Percentiles rank a stretch among this genome's conserved stretches.
Conservation (phyloP, 768 basidiomycete species). For the Infundibulicybe gibba region DNA sequence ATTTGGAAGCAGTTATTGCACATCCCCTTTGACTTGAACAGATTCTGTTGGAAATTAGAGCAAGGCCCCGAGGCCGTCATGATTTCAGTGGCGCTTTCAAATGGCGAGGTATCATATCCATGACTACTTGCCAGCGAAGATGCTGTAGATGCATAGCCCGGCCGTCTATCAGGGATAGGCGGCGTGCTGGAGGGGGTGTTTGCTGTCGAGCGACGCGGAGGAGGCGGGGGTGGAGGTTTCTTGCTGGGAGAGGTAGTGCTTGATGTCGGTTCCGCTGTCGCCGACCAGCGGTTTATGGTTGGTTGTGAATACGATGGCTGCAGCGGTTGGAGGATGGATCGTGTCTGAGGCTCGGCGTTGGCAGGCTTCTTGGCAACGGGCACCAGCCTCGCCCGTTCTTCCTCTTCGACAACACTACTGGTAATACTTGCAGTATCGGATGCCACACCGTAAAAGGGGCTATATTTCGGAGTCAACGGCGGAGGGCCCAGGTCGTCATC, state of each 20-base stretch:
- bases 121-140: constrained; percentile 23
- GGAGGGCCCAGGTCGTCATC: constrained; percentile 47
- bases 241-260: constrained; percentile 22
- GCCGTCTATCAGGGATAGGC: constrained; percentile 43
- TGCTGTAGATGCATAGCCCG: constrained; percentile 23
- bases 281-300: constrained; percentile 15
- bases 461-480: constrained; percentile 37
- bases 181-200: constrained; percentile 30
- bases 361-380: constrained; percentile 10
- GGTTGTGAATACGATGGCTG: constrained; percentile 7
- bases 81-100: constrained; percentile 59
- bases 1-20: constrained; percentile 59
- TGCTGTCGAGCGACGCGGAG: constrained; percentile 46
- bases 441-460: constrained; percentile 41
- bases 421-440: constrained; percentile 40
- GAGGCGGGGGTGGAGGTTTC: constrained; percentile 62
- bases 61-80: constrained; percentile 32
- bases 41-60: constrained; percentile 59
- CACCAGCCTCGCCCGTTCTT: constrained; percentile 32
- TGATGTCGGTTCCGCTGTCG: constrained; percentile 15
- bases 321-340: background rate
- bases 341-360: constrained; percentile 13
- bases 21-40: constrained; percentile 60
- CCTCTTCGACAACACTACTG: constrained; percentile 38
- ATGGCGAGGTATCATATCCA: constrained; percentile 52